These are phyloP conservation scores for Phytomonas francai DNA, from an alignment of 208 protist species.

Conservation along the genomic window DNA sequence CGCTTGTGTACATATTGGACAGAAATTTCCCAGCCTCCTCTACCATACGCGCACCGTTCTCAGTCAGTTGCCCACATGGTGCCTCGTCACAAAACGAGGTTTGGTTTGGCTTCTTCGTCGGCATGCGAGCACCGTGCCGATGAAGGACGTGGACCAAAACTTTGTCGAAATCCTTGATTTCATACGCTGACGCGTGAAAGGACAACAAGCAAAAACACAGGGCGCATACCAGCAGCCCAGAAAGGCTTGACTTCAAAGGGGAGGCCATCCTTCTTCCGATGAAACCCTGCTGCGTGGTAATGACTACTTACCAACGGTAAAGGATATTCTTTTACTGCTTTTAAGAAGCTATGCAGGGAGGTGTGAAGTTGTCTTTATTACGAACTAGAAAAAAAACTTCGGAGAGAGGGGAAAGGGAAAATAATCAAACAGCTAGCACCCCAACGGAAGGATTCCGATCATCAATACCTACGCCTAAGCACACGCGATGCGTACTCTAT, in stretches of 20 bases:
- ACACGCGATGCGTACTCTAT: background rate
- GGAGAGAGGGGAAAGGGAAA: background rate
- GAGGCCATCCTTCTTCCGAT: background rate
- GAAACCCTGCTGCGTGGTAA: background rate
- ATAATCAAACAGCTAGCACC: background rate
- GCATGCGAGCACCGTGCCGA: constrained; percentile 41
- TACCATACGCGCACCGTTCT: constrained; percentile 31
- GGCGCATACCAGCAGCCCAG: background rate
- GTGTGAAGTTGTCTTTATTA: background rate
- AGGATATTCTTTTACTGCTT: background rate
- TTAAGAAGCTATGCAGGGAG: background rate
- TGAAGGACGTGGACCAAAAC: constrained; percentile 21
- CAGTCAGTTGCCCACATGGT: constrained; percentile 46
- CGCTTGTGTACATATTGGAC: constrained; percentile 28
- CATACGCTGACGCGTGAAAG: background rate
- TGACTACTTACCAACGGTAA: background rate
- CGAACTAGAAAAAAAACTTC: background rate
- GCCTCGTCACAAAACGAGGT: constrained; percentile 31
- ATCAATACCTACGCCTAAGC: background rate
- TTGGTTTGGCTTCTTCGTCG: constrained; percentile 25
- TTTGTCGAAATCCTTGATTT: background rate
- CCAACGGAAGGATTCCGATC: background rate
- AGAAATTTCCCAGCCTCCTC: constrained; percentile 32
- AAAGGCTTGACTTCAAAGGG: background rate
- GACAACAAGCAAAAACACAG: background rate